Percentiles rank a stretch among this genome's conserved stretches.
Conservation (phyloP, 805 yeast species). For the Nakazawaea populi region DNA sequence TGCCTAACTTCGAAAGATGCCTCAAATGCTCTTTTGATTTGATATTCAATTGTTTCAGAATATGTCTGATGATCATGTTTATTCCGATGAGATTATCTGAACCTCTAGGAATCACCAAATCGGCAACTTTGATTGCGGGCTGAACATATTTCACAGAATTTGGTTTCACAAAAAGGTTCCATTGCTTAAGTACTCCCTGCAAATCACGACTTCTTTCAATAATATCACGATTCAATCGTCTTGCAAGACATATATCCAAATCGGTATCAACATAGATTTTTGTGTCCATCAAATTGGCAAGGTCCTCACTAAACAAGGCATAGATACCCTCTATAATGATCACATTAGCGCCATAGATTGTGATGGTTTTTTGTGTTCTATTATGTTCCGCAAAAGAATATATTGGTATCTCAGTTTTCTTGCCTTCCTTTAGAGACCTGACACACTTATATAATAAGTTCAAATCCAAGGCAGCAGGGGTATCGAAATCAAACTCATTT, state of each 20-base stretch:
- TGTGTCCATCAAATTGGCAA: constrained; percentile 73
- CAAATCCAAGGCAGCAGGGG: constrained; percentile 78
- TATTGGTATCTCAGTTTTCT: constrained; percentile 58
- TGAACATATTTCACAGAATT: constrained; percentile 71
- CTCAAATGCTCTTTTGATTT: constrained; percentile 67
- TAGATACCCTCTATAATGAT: constrained; percentile 90
- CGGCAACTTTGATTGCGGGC: constrained; percentile 77
- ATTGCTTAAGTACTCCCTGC: constrained; percentile 76
- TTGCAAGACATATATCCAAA: constrained; percentile 83
- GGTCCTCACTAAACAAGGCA: constrained; percentile 65
- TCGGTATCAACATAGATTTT: constrained; percentile 93
- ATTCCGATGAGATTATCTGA: constrained; percentile 79
- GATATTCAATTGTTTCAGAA: constrained; percentile 58
- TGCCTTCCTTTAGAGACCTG: constrained; percentile 63
- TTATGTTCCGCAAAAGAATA: constrained; percentile 62
- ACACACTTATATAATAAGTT: constrained; percentile 65
- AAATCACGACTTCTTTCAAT: constrained; percentile 82
- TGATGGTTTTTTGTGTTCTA: constrained; percentile 56
- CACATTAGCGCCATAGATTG: constrained; percentile 91
- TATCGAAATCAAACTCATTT: constrained; percentile 78
- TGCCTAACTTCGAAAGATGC: constrained; percentile 55
- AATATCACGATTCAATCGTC: constrained; percentile 84
- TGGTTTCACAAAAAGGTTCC: constrained; percentile 91
- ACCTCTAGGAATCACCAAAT: constrained; percentile 87
- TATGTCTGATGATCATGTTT: constrained; percentile 71